A percentile compares a stretch with the other conserved stretches of the same genome.
Conservation (phyloP, 2,329 filamentous ascomycete genomes). For the Daldinia sp. region DNA sequence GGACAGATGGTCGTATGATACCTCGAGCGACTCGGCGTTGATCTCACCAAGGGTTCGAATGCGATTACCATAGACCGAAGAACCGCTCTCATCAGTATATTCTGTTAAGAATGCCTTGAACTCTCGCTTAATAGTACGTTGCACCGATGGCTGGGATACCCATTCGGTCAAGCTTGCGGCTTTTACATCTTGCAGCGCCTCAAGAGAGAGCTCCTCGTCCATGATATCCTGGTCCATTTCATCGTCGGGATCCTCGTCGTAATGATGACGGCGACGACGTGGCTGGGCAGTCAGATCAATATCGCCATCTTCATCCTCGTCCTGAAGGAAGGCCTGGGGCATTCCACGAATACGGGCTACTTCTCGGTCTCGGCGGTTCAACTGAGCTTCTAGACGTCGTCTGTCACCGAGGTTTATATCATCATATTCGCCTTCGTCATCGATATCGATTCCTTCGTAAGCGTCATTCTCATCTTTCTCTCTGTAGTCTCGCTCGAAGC, state of each 20-base stretch:
- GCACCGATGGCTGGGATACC: constrained; percentile 90
- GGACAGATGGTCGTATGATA: constrained; percentile 93
- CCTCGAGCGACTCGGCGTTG: constrained; percentile 95
- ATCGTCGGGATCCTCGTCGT: constrained; percentile 94
- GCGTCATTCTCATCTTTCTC: constrained; percentile 73
- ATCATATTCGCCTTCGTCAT: constrained; percentile 82
- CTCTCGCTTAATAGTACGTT: constrained; percentile 92
- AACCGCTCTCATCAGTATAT: constrained; percentile 89
- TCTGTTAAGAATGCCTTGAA: constrained; percentile 98
- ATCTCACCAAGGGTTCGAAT: constrained; percentile 96
- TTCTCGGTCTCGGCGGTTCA: constrained; percentile 80
- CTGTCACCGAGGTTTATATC: constrained; percentile 75
- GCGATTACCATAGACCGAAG: constrained; percentile 93
- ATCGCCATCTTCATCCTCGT: constrained; percentile 87
- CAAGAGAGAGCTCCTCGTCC: constrained; percentile 93
- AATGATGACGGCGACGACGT: constrained; percentile 85
- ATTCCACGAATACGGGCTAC: constrained; percentile 74
- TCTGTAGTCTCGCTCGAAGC: constrained; percentile 78
- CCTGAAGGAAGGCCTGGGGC: constrained; percentile 79
- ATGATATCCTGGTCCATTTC: constrained; percentile 94
- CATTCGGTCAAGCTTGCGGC: constrained; percentile 93
- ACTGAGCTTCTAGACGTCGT: constrained; percentile 76
- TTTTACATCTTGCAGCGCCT: constrained; percentile 93
- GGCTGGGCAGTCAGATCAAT: constrained; percentile 88
- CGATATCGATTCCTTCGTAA: constrained; percentile 79